Base-by-base conservation (phyloP, 495 filamentous ascomycete genomes). In the Apodospora peruviana region DNA sequence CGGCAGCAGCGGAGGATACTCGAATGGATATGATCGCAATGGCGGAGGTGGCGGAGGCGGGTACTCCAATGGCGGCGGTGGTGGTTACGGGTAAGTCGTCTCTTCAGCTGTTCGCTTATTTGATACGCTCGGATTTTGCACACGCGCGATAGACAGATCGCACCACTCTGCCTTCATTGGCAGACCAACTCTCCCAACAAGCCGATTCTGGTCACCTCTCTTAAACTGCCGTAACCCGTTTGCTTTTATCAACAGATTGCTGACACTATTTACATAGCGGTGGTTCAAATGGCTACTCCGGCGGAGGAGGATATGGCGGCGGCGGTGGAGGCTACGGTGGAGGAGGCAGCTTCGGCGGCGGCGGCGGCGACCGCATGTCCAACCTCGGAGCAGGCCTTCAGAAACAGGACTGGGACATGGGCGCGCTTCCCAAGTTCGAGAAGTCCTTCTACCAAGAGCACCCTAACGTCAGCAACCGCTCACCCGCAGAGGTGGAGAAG, bases 371-470 rank as follows among this genome's bases (percentile, higher is more conserved):
- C 71, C 83, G 86, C 62, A 98, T 98, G 93, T 85, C 83, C 56
- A 85, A 86, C 68, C 86, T 98, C 45, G 93, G 93, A 55, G 81
- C 87, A 47, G 79, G 81, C 55, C 75, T 97, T 47, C 87, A 93
- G 75, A 81, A 83, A 55, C 93, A 94, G 57, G 77, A 80, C 37
- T 96, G 87, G 85, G 91, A 98, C 69, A 59, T 91, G 16, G 72
- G 67, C 65, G 72, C 83, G 20, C 62, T 98, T 19, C 91, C 93
- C 53, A 96, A 96, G 71, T 98, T 98, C 68, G 93, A 98, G 64
- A 98, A 98, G 74, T 90, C 87, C 21, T 98, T 98, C 77, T 98
- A 98, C 77, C 94, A 96, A 71, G 93, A 97, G 71, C 82, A 91
- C 60, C 79, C 83, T 4, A 78, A 80, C 49, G 93, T 98, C 23